A percentile compares a stretch with the other conserved stretches of the same genome.
Conservation (phyloP, 129 eudicot genomes). For the Flaveria linearis region DNA sequence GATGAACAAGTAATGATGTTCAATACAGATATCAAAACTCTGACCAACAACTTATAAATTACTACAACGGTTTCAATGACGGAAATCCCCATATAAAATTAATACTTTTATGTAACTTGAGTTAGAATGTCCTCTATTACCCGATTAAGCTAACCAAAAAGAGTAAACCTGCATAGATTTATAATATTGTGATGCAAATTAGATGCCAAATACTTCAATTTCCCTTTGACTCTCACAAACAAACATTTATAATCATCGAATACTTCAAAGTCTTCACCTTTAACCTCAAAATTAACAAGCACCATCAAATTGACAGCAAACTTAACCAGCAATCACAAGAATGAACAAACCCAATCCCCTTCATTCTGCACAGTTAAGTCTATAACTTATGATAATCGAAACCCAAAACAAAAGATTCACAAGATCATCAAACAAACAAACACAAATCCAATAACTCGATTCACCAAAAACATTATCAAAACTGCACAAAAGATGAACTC, state of each 20-base stretch:
- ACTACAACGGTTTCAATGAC: background rate
- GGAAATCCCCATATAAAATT: background rate
- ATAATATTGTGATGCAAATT: background rate
- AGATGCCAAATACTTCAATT: background rate
- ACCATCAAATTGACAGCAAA: background rate
- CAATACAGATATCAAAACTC: background rate
- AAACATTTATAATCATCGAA: constrained; percentile 1
- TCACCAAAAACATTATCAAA: background rate
- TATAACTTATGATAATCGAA: constrained; percentile 15
- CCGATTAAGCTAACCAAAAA: background rate
- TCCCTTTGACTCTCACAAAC: background rate
- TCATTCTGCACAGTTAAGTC: too few relatives aligned
- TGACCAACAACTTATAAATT: background rate
- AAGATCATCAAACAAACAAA: constrained; percentile 19
- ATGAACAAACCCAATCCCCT: constrained; percentile 29
- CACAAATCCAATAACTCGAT: constrained; percentile 16
- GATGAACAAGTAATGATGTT: too few relatives aligned
- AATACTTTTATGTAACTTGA: background rate
- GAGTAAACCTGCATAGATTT: background rate
- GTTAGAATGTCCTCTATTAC: background rate
- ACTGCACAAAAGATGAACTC: background rate
- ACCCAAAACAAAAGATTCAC: background rate
- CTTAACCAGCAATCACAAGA: constrained; percentile 13
- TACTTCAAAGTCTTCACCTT: constrained; percentile 8
- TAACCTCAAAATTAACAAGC: background rate